A percentile compares a stretch with the other conserved stretches of the same genome.
phyloP scores from a whole-genome alignment of 257 asterid species.

The Solanum virginianum region DNA sequence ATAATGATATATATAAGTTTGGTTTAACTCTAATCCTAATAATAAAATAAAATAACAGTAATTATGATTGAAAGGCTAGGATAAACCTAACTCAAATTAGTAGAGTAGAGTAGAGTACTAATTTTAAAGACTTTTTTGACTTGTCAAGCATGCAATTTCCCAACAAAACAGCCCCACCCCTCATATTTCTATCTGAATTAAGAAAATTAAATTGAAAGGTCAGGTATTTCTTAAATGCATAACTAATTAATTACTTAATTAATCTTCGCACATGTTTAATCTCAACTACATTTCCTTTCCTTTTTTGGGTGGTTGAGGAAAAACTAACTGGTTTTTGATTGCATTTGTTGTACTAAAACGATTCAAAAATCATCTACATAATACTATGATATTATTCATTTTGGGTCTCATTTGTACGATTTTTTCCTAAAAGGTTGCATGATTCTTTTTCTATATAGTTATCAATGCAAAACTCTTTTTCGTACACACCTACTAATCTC shows the following conservation, averaged over 20 bases:
- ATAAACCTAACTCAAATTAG: not conserved
- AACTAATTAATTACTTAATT: not conserved
- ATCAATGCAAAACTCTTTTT: not conserved
- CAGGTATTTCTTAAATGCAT: not conserved
- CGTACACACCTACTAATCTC: not conserved
- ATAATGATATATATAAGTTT: not conserved
- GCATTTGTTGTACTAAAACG: not conserved
- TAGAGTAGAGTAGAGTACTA: not conserved
- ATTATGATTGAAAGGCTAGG: not conserved
- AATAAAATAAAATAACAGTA: not conserved
- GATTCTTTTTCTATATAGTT: not conserved
- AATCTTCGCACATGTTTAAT: not conserved
- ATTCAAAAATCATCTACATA: not conserved
- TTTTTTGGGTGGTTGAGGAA: not conserved
- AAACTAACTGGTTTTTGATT: not conserved
- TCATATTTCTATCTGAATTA: not conserved
- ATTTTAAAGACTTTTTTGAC: not conserved
- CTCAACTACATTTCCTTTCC: not conserved
- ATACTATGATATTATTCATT: not conserved
- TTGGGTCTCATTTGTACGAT: not conserved
- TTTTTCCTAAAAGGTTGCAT: not conserved
- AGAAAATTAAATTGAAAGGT: not conserved
- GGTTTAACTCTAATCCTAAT: not conserved
- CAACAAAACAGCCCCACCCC: not conserved
- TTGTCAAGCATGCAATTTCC: not conserved